A percentile compares a stretch with the other conserved stretches of the same genome.
Evolutionary conservation across 257 asterid genomes (phyloP).

Genomic region (Forsythia suspensa): DNA sequence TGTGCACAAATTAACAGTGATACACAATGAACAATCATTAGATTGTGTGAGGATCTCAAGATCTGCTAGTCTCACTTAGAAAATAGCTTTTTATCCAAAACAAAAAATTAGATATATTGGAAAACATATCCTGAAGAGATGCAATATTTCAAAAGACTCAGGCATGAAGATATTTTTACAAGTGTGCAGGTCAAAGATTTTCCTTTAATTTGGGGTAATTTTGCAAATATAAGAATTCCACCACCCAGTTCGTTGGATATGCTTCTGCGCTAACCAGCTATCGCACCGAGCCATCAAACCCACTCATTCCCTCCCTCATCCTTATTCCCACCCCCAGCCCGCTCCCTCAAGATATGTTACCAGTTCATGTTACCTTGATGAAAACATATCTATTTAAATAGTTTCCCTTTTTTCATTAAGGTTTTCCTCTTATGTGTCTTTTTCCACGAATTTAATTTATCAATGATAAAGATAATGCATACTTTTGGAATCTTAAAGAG

Average conservation of each 20-base stretch:
- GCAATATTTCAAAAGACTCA: neutral
- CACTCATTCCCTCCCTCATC: neutral
- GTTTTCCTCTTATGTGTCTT: neutral
- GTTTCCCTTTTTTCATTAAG: neutral
- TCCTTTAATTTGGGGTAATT: neutral
- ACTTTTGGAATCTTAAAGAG: neutral
- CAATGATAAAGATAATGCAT: neutral
- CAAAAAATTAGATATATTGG: neutral
- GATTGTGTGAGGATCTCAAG: constrained; percentile 3
- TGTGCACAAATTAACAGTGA: neutral
- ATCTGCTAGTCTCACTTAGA: neutral
- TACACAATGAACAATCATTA: constrained; percentile 1
- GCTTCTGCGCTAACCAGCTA: neutral
- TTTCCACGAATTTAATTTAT: neutral
- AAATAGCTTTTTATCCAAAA: neutral
- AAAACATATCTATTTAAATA: neutral
- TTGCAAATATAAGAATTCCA: neutral
- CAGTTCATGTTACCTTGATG: neutral
- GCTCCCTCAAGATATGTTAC: neutral
- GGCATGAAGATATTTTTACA: neutral
- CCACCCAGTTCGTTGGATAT: neutral
- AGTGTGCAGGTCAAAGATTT: neutral
- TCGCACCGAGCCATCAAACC: neutral
- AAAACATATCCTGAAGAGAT: neutral
- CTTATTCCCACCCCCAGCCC: neutral